These are phyloP conservation scores for Geotrichum siamense DNA, from an alignment of 1,139 yeast genomes.

Conservation along the genomic window DNA sequence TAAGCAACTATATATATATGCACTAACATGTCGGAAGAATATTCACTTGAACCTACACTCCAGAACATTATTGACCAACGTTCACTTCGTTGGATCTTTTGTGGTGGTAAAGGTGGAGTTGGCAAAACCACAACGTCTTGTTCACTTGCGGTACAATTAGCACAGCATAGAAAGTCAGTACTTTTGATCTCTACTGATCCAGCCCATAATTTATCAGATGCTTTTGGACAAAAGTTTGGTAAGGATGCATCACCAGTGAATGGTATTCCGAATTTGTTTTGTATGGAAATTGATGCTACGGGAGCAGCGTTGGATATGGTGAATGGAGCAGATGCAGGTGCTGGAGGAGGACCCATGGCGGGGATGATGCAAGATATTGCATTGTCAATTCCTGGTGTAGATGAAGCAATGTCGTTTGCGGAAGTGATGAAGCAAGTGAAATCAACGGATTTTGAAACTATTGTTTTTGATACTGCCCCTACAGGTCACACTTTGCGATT, in stretches of 20 bases:
- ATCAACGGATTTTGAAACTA: constrained; percentile 76
- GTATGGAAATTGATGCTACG: constrained; percentile 98
- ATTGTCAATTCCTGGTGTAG: constrained; percentile 94
- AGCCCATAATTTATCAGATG: constrained; percentile 94
- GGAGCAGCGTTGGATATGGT: constrained; percentile 89
- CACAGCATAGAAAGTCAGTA: constrained; percentile 74
- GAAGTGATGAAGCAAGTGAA: constrained; percentile 96
- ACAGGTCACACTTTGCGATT: constrained; percentile 96
- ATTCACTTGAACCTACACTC: constrained; percentile 36
- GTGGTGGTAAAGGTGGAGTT: constrained; percentile 99
- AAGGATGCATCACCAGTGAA: constrained; percentile 93
- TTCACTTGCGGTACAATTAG: constrained; percentile 84
- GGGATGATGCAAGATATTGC: constrained; percentile 86
- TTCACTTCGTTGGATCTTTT: constrained; percentile 88
- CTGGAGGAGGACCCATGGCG: constrained; percentile 19
- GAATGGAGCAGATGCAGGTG: constrained; percentile 47
- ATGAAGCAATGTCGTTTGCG: constrained; percentile 94
- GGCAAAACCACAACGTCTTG: constrained; percentile 98
- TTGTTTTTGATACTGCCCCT: constrained; percentile 96
- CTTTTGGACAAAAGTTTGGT: constrained; percentile 95
- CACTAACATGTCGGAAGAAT: constrained; percentile 23
- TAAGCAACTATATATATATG: too few species aligned
- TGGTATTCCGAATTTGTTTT: constrained; percentile 77
- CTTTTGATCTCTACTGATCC: constrained; percentile 94
- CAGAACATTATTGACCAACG: constrained; percentile 38